These are phyloP conservation scores for Croton laevigatus DNA, from an alignment of 441 rosid species.

Conservation along the genomic window DNA sequence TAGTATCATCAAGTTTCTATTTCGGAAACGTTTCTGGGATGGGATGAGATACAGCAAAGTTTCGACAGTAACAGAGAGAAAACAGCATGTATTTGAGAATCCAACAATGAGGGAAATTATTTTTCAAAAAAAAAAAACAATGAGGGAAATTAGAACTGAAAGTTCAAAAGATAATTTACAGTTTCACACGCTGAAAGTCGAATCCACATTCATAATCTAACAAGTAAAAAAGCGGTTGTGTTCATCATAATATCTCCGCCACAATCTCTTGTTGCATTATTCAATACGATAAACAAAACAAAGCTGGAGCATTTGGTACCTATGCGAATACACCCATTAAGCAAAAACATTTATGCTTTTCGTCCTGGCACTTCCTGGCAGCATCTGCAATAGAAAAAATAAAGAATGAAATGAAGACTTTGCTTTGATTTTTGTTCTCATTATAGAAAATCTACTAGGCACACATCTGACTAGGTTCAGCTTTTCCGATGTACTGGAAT, in stretches of 20 bases:
- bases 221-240: background rate
- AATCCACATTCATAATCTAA: constrained; percentile 19
- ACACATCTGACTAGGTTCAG: background rate
- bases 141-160: background rate
- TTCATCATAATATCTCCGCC: constrained; percentile 6
- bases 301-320: background rate
- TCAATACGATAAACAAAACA: constrained; percentile 16
- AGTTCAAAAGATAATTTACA: background rate
- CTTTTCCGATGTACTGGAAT: background rate
- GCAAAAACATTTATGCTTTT: constrained; percentile 11
- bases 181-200: background rate
- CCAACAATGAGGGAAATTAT: background rate
- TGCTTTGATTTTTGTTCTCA: background rate
- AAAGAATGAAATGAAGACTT: background rate
- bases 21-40: too few species aligned
- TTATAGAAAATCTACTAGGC: background rate
- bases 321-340: background rate
- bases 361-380: background rate
- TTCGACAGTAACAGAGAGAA: background rate
- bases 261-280: constrained; percentile 27
- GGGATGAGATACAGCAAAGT: too few species aligned
- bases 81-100: background rate
- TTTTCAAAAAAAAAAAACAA: too few species aligned
- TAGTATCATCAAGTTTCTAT: too few species aligned
- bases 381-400: constrained; percentile 21